Evolutionary conservation across 139 green algal species (phyloP).

Genomic region (Microglena sp.): DNA sequence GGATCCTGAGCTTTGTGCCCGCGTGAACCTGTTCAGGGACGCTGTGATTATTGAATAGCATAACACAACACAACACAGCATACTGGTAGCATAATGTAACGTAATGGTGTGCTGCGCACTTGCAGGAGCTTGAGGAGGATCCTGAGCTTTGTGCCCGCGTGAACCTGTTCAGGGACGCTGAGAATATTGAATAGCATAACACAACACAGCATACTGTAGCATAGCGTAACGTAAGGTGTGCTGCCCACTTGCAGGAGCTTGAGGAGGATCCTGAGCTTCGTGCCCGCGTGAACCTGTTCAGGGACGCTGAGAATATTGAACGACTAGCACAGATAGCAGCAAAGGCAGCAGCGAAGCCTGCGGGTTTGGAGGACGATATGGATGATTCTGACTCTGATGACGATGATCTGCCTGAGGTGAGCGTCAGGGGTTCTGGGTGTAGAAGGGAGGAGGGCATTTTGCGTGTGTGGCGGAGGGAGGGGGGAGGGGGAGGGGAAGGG

Average conservation of each 20-base stretch:
- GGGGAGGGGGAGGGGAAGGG: not conserved
- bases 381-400: constrained; percentile 36
- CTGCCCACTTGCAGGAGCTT: constrained; percentile 49
- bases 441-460: not conserved
- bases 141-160: constrained; percentile 31
- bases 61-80: no score
- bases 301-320: constrained; percentile 19
- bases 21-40: constrained; percentile 36
- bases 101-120: not conserved
- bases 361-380: constrained; percentile 9
- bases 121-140: constrained; percentile 50
- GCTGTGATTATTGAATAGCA: no score
- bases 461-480: not conserved
- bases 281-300: constrained; percentile 40
- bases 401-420: constrained; percentile 36
- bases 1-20: constrained; percentile 39
- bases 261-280: constrained; percentile 76
- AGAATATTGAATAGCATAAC: no score
- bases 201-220: no score
- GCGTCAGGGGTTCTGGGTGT: not conserved
- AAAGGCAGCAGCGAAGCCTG: constrained; percentile 3
- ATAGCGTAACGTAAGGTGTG: not conserved
- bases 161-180: constrained; percentile 32
- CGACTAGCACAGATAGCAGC: constrained; percentile 2
- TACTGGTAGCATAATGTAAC: no score